phyloP scores from a whole-genome alignment of 371 early-diverging fungal species.

The Circinella umbellata region DNA sequence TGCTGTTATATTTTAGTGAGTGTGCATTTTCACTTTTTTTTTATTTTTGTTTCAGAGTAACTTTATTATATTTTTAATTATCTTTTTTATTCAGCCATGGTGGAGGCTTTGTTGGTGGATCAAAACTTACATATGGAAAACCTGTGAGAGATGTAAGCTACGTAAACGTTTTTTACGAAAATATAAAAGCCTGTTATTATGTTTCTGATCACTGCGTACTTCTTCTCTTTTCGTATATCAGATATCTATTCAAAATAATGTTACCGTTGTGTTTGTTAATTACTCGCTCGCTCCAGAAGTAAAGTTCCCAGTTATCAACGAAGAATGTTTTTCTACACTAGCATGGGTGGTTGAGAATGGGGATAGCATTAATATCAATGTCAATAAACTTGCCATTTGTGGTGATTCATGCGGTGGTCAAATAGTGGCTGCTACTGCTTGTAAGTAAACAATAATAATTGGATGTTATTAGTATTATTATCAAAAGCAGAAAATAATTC shows the following conservation, averaged over 20 bases:
- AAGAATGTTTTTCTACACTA: constrained; percentile 30
- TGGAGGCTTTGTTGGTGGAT: constrained; percentile 24
- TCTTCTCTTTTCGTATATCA: not conserved
- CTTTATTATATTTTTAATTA: too few species aligned
- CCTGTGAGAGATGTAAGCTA: constrained; percentile 19
- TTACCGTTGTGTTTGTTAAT: constrained; percentile 26
- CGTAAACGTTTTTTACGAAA: not conserved
- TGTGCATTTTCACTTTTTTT: not conserved
- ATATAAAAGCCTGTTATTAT: not conserved
- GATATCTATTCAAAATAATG: constrained; percentile 11
- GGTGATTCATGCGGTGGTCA: constrained; percentile 32
- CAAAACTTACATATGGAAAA: constrained; percentile 18
- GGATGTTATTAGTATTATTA: too few species aligned
- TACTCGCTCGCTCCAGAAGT: constrained; percentile 31
- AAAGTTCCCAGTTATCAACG: constrained; percentile 26
- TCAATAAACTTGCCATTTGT: constrained; percentile 15
- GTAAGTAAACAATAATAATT: not conserved
- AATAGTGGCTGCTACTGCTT: constrained; percentile 15
- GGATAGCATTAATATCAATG: constrained; percentile 17
- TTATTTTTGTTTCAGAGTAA: too few species aligned
- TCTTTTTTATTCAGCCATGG: constrained; percentile 17
- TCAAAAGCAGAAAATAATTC: not conserved
- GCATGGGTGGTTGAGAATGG: constrained; percentile 19
- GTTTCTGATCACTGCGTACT: too few species aligned
- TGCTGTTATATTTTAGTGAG: constrained; percentile 21